Conservation (phyloP, 805 yeast species). For the Zygoascus tannicola region DNA sequence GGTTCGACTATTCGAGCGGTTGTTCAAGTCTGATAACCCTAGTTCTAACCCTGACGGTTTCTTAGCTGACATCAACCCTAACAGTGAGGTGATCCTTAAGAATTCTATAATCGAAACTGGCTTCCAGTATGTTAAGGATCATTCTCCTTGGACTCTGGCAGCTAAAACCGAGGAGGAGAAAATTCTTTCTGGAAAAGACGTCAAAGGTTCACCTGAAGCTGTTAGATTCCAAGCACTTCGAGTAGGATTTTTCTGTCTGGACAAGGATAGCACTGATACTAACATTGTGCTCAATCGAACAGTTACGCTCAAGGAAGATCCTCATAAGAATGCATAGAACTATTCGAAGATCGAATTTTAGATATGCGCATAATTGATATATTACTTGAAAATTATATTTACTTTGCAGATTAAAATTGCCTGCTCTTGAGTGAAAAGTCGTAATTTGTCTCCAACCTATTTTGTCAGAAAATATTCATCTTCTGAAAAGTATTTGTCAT, state of each 20-base stretch:
- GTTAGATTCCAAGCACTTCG: slow-evolving; percentile 96
- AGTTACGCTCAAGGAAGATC: slow-evolving; percentile 84
- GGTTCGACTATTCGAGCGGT: slow-evolving; percentile 77
- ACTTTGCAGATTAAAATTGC: too few relatives aligned
- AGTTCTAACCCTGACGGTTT: slow-evolving; percentile 79
- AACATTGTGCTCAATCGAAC: slow-evolving; percentile 75
- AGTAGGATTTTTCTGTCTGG: slow-evolving; percentile 91
- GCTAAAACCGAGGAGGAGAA: slow-evolving; percentile 51
- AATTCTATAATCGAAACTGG: slow-evolving; percentile 72
- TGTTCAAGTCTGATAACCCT: slow-evolving; percentile 90
- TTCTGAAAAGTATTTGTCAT: too few relatives aligned
- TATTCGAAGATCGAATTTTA: too few relatives aligned
- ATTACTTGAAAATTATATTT: too few relatives aligned
- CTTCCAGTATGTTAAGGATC: slow-evolving; percentile 53
- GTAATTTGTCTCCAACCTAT: too few relatives aligned
- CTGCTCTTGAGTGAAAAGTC: too few relatives aligned
- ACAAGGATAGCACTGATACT: slow-evolving; percentile 58
- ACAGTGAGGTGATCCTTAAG: slow-evolving; percentile 59
- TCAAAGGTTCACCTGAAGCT: slow-evolving; percentile 56
- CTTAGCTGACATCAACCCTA: slow-evolving; percentile 70
- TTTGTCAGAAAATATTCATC: too few relatives aligned
- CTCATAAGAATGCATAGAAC: slow-evolving; percentile 19
- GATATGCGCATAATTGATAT: too few relatives aligned
- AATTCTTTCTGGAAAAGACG: slow-evolving; percentile 56
- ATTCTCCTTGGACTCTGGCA: slow-evolving; percentile 67